phyloP scores from a whole-genome alignment of 1,139 yeast genomes.

The Geotrichum phurueaensis region DNA sequence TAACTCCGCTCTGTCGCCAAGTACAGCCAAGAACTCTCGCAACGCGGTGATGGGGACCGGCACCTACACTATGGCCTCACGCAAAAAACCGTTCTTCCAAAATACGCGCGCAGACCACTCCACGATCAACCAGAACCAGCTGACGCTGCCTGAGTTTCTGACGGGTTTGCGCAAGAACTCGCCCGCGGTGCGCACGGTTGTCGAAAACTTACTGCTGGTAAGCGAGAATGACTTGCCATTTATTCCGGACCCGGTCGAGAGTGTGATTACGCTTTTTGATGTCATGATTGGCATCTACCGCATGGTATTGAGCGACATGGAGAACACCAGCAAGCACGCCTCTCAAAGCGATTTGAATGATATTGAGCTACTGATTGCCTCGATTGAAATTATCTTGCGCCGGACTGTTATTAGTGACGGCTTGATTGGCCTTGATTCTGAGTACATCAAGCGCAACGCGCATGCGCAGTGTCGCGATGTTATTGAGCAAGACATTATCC shows the following conservation, averaged over 20 bases:
- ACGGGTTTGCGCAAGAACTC: not conserved
- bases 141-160: slow-evolving; percentile 5
- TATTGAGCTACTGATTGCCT: not conserved
- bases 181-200: not conserved
- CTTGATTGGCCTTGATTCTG: slow-evolving; percentile 1
- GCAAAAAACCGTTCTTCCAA: slow-evolving; percentile 1
- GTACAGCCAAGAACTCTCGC: not conserved
- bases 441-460: slow-evolving; percentile 1
- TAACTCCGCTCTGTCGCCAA: not conserved
- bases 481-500: slow-evolving; percentile 10
- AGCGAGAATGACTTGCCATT: slow-evolving; percentile 12
- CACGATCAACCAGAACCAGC: slow-evolving; percentile 9
- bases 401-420: slow-evolving; percentile 2
- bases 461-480: not conserved
- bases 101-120: slow-evolving; percentile 8
- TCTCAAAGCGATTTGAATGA: not conserved
- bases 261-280: slow-evolving; percentile 9
- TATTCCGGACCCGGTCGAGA: slow-evolving; percentile 10
- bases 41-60: slow-evolving; percentile 5
- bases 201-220: slow-evolving; percentile 1
- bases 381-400: slow-evolving; percentile 1
- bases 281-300: slow-evolving; percentile 4
- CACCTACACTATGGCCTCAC: slow-evolving; percentile 8
- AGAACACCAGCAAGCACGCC: not conserved
- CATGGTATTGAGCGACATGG: not conserved